These are phyloP conservation scores for Saturnispora serradocipensis DNA, from an alignment of 805 yeast genomes.

Conservation along the genomic window DNA sequence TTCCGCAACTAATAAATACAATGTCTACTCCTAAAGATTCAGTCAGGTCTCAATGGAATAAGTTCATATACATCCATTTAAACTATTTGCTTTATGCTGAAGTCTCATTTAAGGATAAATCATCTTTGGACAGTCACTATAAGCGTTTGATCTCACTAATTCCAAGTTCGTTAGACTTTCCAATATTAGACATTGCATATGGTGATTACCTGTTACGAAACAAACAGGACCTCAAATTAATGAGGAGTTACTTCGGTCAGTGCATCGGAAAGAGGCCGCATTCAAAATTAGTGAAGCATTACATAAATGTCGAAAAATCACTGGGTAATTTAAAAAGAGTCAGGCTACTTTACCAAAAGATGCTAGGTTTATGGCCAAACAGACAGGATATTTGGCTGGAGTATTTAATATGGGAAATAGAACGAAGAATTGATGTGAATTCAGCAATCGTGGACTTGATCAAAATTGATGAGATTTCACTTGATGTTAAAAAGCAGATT, in stretches of 20 bases:
- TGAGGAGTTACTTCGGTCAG: slow-evolving; percentile 64
- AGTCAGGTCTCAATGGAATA: slow-evolving; percentile 41
- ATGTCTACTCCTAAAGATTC: slow-evolving; percentile 29
- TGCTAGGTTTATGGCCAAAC: slow-evolving; percentile 40
- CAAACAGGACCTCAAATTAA: slow-evolving; percentile 32
- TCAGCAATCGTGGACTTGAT: not conserved
- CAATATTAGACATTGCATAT: slow-evolving; percentile 62
- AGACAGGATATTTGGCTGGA: slow-evolving; percentile 44
- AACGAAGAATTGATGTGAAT: not conserved
- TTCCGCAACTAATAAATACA: slow-evolving; percentile 1
- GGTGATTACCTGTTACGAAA: slow-evolving; percentile 70
- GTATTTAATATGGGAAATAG: slow-evolving; percentile 37
- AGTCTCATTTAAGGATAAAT: not conserved
- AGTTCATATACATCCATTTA: slow-evolving; percentile 35
- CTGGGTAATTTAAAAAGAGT: slow-evolving; percentile 77
- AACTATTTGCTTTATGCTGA: slow-evolving; percentile 64
- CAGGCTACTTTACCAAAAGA: slow-evolving; percentile 60
- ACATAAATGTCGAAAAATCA: slow-evolving; percentile 57
- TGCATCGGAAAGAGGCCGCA: slow-evolving; percentile 64
- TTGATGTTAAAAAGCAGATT: not conserved
- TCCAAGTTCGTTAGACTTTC: slow-evolving; percentile 55
- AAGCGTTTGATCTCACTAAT: slow-evolving; percentile 37
- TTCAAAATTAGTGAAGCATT: slow-evolving; percentile 46
- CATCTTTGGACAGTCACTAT: slow-evolving; percentile 33
- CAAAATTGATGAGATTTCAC: not conserved